phyloP scores from a whole-genome alignment of 2,329 filamentous ascomycete genomes.

The Arthrinium phaeospermum region DNA sequence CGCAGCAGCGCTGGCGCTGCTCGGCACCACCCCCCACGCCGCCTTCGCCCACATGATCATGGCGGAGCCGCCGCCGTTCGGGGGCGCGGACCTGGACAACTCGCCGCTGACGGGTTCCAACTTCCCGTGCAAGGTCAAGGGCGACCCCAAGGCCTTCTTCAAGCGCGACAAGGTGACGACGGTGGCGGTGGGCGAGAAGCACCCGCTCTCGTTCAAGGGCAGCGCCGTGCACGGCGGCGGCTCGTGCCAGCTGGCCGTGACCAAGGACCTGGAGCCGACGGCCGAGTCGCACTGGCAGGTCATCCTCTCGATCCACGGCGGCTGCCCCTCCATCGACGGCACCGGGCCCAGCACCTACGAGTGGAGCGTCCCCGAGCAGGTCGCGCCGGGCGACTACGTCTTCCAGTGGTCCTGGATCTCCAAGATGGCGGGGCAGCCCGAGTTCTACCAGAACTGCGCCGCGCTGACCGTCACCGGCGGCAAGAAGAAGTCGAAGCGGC shows the following conservation, averaged over 20 bases:
- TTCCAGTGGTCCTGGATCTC: constrained; percentile 81
- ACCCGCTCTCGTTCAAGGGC: constrained; percentile 62
- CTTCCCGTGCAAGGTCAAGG: constrained; percentile 69
- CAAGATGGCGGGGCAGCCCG: constrained; percentile 69
- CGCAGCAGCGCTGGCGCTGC: constrained; percentile 8
- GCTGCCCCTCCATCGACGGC: constrained; percentile 62
- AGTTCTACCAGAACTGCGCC: constrained; percentile 66
- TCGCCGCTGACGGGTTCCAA: constrained; percentile 60
- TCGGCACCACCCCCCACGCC: constrained; percentile 30
- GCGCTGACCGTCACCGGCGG: constrained; percentile 60
- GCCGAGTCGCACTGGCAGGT: constrained; percentile 66
- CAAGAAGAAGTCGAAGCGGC: constrained; percentile 29
- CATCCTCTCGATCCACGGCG: constrained; percentile 71
- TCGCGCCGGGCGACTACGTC: constrained; percentile 68
- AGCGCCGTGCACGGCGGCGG: constrained; percentile 74
- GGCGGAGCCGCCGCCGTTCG: constrained; percentile 60
- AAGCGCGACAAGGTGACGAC: constrained; percentile 43
- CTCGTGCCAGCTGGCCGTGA: constrained; percentile 74
- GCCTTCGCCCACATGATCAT: constrained; percentile 69
- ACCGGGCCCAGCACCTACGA: constrained; percentile 53
- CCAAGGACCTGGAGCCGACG: constrained; percentile 57
- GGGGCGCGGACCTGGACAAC: constrained; percentile 49
- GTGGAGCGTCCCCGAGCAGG: constrained; percentile 64
- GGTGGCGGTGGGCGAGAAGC: constrained; percentile 45
- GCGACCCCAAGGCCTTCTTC: constrained; percentile 37